phyloP scores from a whole-genome alignment of 1,284 basidiomycete species.

The Baeospora myosura region DNA sequence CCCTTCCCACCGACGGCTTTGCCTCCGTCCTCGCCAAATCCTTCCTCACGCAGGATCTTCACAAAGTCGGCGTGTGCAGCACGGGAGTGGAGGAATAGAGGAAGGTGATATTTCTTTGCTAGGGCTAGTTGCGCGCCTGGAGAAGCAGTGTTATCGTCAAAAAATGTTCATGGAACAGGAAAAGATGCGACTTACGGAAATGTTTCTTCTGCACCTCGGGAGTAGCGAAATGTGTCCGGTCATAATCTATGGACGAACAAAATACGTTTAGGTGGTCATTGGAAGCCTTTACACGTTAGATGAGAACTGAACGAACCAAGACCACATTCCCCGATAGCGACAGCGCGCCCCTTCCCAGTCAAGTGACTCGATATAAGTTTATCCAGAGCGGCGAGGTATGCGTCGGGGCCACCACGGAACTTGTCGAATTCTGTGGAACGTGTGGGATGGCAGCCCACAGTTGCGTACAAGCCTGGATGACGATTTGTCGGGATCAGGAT shows the following conservation, averaged over 20 bases:
- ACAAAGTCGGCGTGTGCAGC: slow-evolving; percentile 72
- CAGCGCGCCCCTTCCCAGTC: slow-evolving; percentile 50
- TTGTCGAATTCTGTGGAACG: slow-evolving; percentile 72
- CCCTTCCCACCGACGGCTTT: slow-evolving; percentile 47
- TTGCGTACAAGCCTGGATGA: slow-evolving; percentile 60
- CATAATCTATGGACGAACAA: slow-evolving; percentile 59
- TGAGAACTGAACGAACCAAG: slow-evolving; percentile 42
- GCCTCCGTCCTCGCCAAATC: slow-evolving; percentile 55
- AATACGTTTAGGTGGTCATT: not conserved
- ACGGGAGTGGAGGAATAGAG: slow-evolving; percentile 82
- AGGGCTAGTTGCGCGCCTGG: slow-evolving; percentile 57
- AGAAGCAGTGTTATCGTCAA: slow-evolving; percentile 2
- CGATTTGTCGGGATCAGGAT: slow-evolving; percentile 1
- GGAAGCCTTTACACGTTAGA: not conserved
- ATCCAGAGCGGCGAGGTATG: slow-evolving; percentile 60
- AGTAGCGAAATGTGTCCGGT: slow-evolving; percentile 68
- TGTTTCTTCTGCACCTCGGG: slow-evolving; percentile 58
- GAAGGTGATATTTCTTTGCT: slow-evolving; percentile 67
- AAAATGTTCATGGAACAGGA: slow-evolving; percentile 4
- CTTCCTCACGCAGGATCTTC: slow-evolving; percentile 58
- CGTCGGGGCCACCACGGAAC: slow-evolving; percentile 51
- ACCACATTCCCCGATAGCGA: slow-evolving; percentile 84
- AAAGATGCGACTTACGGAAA: slow-evolving; percentile 68
- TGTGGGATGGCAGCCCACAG: slow-evolving; percentile 84
- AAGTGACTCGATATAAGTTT: slow-evolving; percentile 49